Evolutionary conservation across 164 flowering plant species (phyloP).

Genomic region (Vitis cinerea): DNA sequence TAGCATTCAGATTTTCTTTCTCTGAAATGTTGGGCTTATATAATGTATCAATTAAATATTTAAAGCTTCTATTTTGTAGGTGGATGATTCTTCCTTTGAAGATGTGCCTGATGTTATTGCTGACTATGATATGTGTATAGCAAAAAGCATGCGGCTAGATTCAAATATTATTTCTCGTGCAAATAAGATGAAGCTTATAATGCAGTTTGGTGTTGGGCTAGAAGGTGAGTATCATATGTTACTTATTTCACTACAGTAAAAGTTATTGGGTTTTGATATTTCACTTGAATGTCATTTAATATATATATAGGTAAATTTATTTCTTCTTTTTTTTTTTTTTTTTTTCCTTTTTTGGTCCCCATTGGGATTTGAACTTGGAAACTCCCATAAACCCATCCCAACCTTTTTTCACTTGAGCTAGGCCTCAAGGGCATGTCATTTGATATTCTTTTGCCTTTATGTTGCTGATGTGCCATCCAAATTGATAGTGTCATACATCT

Average conservation of each 20-base stretch:
- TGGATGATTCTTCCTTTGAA: conserved; percentile 68
- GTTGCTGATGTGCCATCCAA: not conserved
- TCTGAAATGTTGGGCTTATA: not conserved
- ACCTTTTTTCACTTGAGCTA: too few species aligned
- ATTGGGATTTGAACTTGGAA: too few species aligned
- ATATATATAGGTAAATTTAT: too few species aligned
- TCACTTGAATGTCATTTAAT: not conserved
- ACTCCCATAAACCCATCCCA: too few species aligned
- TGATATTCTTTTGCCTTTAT: too few species aligned
- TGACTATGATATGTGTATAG: conserved; percentile 70
- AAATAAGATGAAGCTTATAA: conserved; percentile 69
- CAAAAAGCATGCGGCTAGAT: conserved; percentile 54
- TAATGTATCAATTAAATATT: not conserved
- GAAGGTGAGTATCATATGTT: conserved; percentile 48
- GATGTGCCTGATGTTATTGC: conserved; percentile 60
- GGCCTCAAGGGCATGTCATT: too few species aligned
- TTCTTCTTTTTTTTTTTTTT: not conserved
- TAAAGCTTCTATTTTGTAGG: conserved; percentile 35
- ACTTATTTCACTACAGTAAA: not conserved
- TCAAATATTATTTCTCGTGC: conserved; percentile 63
- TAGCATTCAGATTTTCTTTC: not conserved
- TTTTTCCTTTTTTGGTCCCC: not conserved
- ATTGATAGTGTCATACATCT: conserved; percentile 3
- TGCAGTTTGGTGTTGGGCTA: conserved; percentile 94
- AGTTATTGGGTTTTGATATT: not conserved